These are phyloP conservation scores for Parasarocladium wereldwijsianum DNA, from an alignment of 2,329 filamentous ascomycete genomes.

Conservation along the genomic window DNA sequence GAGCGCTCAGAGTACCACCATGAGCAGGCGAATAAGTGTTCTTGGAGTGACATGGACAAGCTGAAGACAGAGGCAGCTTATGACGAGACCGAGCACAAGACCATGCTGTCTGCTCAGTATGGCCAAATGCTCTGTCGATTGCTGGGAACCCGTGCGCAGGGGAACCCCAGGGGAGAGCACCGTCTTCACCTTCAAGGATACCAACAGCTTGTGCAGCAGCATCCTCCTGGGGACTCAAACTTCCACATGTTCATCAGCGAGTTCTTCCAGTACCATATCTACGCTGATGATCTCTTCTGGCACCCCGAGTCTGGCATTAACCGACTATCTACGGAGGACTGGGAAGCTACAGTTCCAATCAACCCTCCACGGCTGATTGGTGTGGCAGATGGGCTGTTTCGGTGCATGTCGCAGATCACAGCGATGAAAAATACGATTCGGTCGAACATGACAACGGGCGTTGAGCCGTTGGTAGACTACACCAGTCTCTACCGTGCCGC, in stretches of 20 bases:
- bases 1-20: constrained; percentile 41
- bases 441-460: constrained; percentile 41
- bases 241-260: constrained; percentile 53
- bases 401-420: constrained; percentile 65
- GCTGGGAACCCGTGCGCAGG: constrained; percentile 41
- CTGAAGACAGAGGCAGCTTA: constrained; percentile 27
- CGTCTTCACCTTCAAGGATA: constrained; percentile 68
- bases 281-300: constrained; percentile 46
- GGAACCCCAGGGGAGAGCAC: constrained; percentile 51
- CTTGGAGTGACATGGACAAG: constrained; percentile 30
- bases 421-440: constrained; percentile 62
- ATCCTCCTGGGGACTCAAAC: constrained; percentile 46
- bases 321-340: constrained; percentile 27
- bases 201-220: constrained; percentile 51
- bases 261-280: constrained; percentile 76
- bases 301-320: constrained; percentile 23
- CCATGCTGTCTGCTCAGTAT: constrained; percentile 38
- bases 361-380: constrained; percentile 52
- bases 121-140: constrained; percentile 49
- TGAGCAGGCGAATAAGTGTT: constrained; percentile 35
- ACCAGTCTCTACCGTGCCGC: constrained; percentile 56
- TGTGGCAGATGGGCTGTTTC: constrained; percentile 69
- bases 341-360: constrained; percentile 25
- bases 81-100: constrained; percentile 21
- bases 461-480: constrained; percentile 60